Evolutionary conservation across 345 rosid genomes (phyloP), one percentile per base, ranked within the genome.

Genomic region (Viola odorata): DNA sequence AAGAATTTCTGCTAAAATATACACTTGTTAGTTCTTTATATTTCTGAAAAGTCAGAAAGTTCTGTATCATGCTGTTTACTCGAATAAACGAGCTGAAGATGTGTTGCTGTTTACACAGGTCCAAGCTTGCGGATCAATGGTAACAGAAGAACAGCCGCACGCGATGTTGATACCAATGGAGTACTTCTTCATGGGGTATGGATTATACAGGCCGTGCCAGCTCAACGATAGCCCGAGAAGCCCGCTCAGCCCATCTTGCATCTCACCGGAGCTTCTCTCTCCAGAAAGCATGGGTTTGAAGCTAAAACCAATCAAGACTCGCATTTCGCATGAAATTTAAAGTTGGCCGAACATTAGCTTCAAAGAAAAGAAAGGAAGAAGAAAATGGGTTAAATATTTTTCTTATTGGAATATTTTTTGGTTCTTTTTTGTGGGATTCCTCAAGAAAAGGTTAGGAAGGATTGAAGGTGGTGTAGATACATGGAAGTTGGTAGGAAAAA

Each of bases 281-380:
- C 69, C 74, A 3, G 74, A 70, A 64, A 70, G 74, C 74, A 70
- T 70, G 74, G 74, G 74, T 52, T 60, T 70, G 69, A 70, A 70
- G 57, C 61, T 70, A 15, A 70, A 70, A 59, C 74, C 74, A 8
- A 70, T 70, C 45, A 64, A 47, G 37, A 70, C 74, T 51, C 69
- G 74, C 32, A 32, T 54, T 54, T 38, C 55, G 3, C 61, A 23
- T 14, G 56, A 62, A 55, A 16, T 4, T 39, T 58, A 10, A 47
- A 10, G 50, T 41, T 5, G 9, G 45, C 45, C 5, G 45, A 3
- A 45, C 6, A 45, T n/a, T n/a, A n/a, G n/a, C n/a, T n/a, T n/a
- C n/a, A 45, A n/a, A 5, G 12, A n/a, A n/a, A n/a, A 45, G 12
- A 63, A 9, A 38, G 42, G 50, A 39, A 41, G 58, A 55, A 8